Conservation (phyloP, 345 rosid genomes). For the Litchi chinensis region DNA sequence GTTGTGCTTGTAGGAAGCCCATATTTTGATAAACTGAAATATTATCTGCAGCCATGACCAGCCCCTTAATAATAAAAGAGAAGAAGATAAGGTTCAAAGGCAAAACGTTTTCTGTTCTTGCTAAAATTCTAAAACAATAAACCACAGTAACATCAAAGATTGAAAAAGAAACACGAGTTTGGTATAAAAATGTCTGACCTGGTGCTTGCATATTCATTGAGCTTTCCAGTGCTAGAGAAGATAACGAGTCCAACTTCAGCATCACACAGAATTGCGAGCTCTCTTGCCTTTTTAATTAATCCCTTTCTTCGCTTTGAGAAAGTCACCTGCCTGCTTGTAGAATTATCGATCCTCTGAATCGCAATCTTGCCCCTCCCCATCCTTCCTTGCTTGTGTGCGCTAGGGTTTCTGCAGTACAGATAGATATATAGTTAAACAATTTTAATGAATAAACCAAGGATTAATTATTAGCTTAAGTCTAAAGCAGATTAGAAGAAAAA, state of each 20-base stretch:
- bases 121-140: neutral
- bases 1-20: neutral
- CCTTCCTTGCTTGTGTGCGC: neutral
- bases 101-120: neutral
- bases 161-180: neutral
- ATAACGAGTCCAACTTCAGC: slow-evolving; percentile 48
- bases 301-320: slow-evolving; percentile 55
- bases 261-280: slow-evolving; percentile 49
- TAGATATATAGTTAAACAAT: neutral
- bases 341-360: slow-evolving; percentile 47
- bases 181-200: slow-evolving; percentile 30
- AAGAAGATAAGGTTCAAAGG: neutral
- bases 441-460: slow-evolving; percentile 5
- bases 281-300: slow-evolving; percentile 49
- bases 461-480: slow-evolving; percentile 5
- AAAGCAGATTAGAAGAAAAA: slow-evolving; percentile 16
- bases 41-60: neutral
- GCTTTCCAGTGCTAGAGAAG: slow-evolving; percentile 47
- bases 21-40: neutral
- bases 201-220: slow-evolving; percentile 47
- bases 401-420: slow-evolving; percentile 40
- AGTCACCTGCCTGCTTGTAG: slow-evolving; percentile 51
- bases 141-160: neutral
- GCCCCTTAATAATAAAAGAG: neutral
- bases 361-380: slow-evolving; percentile 60